Percentiles rank a stretch among this genome's conserved stretches.
Evolutionary conservation across 768 basidiomycete species (phyloP).

Genomic region (Xerocomus potaroensis): DNA sequence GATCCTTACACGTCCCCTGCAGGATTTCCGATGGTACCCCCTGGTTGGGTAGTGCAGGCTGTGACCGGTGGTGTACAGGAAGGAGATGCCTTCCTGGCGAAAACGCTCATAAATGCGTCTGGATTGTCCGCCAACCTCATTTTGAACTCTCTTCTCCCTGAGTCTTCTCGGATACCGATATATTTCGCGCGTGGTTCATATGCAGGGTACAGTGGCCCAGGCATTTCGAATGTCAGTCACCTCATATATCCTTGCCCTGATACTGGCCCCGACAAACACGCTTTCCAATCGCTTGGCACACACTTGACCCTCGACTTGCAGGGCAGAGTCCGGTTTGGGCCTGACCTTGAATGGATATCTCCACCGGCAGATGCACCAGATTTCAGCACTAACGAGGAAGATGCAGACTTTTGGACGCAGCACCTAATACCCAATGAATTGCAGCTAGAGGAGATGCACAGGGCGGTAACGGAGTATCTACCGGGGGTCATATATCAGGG

Average conservation of each 20-base stretch:
- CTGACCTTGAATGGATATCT: conserved; percentile 85
- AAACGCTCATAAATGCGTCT: conserved; percentile 76
- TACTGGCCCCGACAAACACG: conserved; percentile 49
- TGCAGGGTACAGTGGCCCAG: conserved; percentile 80
- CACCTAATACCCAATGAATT: conserved; percentile 63
- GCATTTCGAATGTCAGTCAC: conserved; percentile 58
- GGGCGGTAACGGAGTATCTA: conserved; percentile 70
- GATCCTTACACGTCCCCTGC: conserved; percentile 50
- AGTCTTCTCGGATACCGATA: conserved; percentile 58
- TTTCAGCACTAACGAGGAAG: conserved; percentile 36
- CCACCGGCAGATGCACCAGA: conserved; percentile 37
- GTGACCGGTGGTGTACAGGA: conserved; percentile 49
- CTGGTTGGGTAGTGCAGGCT: conserved; percentile 90
- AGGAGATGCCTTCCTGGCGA: conserved; percentile 65
- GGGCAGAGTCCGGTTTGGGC: conserved; percentile 86
- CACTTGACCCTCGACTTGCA: conserved; percentile 87
- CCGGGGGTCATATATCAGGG: conserved; percentile 57
- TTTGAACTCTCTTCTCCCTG: conserved; percentile 63
- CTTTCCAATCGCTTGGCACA: conserved; percentile 85
- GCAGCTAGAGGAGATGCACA: conserved; percentile 59
- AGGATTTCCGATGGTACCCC: conserved; percentile 14
- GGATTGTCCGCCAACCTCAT: conserved; percentile 71
- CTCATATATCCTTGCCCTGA: conserved; percentile 92
- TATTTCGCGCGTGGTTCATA: conserved; percentile 86
- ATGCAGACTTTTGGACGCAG: conserved; percentile 72